Conservation (phyloP, 208 protist genomes). For the Acanthamoeba royreba region DNA sequence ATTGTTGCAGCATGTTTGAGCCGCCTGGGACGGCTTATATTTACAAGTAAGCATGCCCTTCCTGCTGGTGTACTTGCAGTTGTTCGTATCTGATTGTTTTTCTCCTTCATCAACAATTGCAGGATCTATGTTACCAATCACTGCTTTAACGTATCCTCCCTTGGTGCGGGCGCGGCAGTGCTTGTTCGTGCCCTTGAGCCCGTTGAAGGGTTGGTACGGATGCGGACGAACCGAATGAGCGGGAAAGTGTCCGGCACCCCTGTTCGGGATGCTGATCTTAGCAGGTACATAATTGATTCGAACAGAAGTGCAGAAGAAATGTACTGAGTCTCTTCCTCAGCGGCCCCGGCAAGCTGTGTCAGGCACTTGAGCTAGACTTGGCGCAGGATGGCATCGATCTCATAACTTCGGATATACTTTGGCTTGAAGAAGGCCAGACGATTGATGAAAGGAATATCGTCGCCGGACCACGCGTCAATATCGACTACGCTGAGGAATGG, state of each 20-base stretch:
- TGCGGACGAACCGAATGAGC: not conserved
- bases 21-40: slow-evolving; percentile 16
- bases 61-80: too few species aligned
- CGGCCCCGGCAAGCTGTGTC: not conserved
- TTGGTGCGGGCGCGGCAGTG: not conserved
- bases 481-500: slow-evolving; percentile 17
- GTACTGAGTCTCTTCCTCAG: too few species aligned
- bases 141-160: slow-evolving; percentile 25
- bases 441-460: not conserved
- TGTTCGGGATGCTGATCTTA: not conserved
- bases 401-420: not conserved
- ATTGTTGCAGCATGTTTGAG: slow-evolving; percentile 12
- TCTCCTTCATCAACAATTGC: too few species aligned
- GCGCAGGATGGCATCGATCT: not conserved
- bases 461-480: not conserved
- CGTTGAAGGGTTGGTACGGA: not conserved
- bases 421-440: not conserved
- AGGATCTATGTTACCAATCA: not conserved
- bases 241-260: not conserved
- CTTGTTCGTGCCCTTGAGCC: not conserved
- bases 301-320: too few species aligned
- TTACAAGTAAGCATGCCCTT: not conserved
- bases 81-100: too few species aligned
- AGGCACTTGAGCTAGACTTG: not conserved
- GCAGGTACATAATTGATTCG: not conserved